Conservation (phyloP, 2,329 filamentous ascomycete genomes). For the Pseudogymnoascus pannorum region DNA sequence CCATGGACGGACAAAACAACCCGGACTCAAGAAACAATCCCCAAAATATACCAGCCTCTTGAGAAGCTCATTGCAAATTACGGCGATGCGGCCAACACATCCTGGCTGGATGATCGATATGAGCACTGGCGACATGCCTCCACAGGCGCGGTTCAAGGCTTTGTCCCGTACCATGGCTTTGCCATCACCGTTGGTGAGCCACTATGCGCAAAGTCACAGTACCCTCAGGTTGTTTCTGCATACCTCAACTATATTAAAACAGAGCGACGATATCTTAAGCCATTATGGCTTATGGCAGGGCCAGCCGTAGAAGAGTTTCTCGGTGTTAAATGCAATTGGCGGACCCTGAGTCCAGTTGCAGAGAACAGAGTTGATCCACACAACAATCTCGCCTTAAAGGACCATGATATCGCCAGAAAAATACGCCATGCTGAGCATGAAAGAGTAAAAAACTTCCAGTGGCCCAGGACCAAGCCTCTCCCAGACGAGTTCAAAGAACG, state of each 20-base stretch:
- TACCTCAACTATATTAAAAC: slow-evolving; percentile 71
- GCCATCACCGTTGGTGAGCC: slow-evolving; percentile 84
- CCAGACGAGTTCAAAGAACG: slow-evolving; percentile 61
- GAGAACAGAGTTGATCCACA: slow-evolving; percentile 78
- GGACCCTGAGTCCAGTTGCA: slow-evolving; percentile 78
- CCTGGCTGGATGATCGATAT: slow-evolving; percentile 85
- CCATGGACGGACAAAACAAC: slow-evolving; percentile 45
- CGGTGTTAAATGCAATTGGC: slow-evolving; percentile 74
- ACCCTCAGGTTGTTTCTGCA: slow-evolving; percentile 60
- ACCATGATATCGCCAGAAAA: slow-evolving; percentile 73
- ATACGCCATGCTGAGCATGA: slow-evolving; percentile 79
- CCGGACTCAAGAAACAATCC: slow-evolving; percentile 36
- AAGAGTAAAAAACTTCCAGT: slow-evolving; percentile 71
- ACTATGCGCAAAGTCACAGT: slow-evolving; percentile 73
- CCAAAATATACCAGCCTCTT: slow-evolving; percentile 59
- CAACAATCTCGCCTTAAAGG: slow-evolving; percentile 59
- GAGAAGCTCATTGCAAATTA: slow-evolving; percentile 93
- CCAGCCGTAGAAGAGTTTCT: slow-evolving; percentile 71
- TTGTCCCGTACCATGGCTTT: slow-evolving; percentile 67
- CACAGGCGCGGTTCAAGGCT: slow-evolving; percentile 80
- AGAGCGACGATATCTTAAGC: slow-evolving; percentile 63
- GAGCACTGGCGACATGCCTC: slow-evolving; percentile 74
- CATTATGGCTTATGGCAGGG: slow-evolving; percentile 74
- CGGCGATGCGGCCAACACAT: slow-evolving; percentile 87
- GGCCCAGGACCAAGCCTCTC: slow-evolving; percentile 56